Percentiles rank a stretch among this genome's conserved stretches.
phyloP scores from a whole-genome alignment of 2,329 filamentous ascomycete genomes.

The Neocucurbitaria cava region DNA sequence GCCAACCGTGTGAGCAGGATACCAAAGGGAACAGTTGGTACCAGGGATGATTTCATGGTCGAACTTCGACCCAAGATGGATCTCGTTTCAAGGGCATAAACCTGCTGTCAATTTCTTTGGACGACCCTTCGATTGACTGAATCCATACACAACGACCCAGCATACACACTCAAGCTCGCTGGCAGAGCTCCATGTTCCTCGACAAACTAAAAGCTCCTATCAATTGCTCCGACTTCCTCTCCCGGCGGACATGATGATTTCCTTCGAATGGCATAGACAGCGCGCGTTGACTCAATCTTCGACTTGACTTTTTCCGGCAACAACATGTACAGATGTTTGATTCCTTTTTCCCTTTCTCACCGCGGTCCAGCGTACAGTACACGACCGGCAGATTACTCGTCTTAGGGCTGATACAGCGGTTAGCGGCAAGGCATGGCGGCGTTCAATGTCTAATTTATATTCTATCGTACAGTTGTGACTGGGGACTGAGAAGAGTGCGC shows the following conservation, averaged over 20 bases:
- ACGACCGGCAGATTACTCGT: conserved; percentile 20
- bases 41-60: conserved; percentile 69
- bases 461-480: conserved; percentile 7
- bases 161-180: conserved; percentile 36
- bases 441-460: conserved; percentile 36
- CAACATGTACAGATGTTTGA: conserved; percentile 12
- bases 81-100: conserved; percentile 49
- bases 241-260: conserved; percentile 37
- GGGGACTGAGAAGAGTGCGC: neutral
- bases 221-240: conserved; percentile 18
- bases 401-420: conserved; percentile 24
- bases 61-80: conserved; percentile 65
- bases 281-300: conserved; percentile 22
- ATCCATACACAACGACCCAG: conserved; percentile 25
- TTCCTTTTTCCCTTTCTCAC: conserved; percentile 19
- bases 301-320: conserved; percentile 11
- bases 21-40: conserved; percentile 82
- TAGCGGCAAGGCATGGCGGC: conserved; percentile 18
- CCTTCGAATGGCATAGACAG: conserved; percentile 39
- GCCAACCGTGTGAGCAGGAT: conserved; percentile 87
- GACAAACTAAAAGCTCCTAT: conserved; percentile 33
- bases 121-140: conserved; percentile 8
- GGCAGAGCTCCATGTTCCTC: conserved; percentile 34
- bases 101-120: conserved; percentile 3
- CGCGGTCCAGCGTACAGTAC: conserved; percentile 18